Percentiles rank a stretch among this genome's conserved stretches.
Conservation (phyloP, 1,139 yeast species). For the Arxiozyma telluris region DNA sequence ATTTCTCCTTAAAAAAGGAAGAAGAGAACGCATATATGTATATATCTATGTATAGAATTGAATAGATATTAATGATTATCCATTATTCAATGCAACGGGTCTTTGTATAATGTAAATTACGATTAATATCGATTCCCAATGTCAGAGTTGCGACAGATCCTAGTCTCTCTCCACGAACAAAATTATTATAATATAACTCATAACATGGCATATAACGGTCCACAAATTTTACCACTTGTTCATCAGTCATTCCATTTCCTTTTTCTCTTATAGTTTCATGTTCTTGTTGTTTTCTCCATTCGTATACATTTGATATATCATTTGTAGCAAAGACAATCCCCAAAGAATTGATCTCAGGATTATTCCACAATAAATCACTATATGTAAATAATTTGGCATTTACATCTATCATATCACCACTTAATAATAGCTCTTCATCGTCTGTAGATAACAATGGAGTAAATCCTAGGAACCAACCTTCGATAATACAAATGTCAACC, state of each 20-base stretch:
- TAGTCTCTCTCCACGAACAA: constrained; percentile 28
- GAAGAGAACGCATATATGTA: background rate
- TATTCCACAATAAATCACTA: constrained; percentile 47
- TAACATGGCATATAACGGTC: constrained; percentile 85
- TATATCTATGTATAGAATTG: background rate
- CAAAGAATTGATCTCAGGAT: constrained; percentile 50
- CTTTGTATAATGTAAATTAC: constrained; percentile 15
- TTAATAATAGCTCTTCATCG: constrained; percentile 14
- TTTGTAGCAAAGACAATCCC: constrained; percentile 58
- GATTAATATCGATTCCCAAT: constrained; percentile 18
- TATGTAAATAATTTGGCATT: constrained; percentile 46
- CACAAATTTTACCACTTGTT: constrained; percentile 56
- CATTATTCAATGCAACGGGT: constrained; percentile 13
- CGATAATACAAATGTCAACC: constrained; percentile 63
- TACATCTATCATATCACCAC: constrained; percentile 34
- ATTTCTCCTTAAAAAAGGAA: background rate
- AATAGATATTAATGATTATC: background rate
- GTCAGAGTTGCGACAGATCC: constrained; percentile 26
- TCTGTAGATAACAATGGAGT: constrained; percentile 34
- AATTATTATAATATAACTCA: constrained; percentile 49
- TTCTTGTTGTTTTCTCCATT: constrained; percentile 85
- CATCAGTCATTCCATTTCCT: constrained; percentile 77
- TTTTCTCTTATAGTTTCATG: constrained; percentile 44
- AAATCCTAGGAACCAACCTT: constrained; percentile 94
- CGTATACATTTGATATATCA: constrained; percentile 53